phyloP scores from a whole-genome alignment of 1,284 basidiomycete species.

The Porodaedalea pini region DNA sequence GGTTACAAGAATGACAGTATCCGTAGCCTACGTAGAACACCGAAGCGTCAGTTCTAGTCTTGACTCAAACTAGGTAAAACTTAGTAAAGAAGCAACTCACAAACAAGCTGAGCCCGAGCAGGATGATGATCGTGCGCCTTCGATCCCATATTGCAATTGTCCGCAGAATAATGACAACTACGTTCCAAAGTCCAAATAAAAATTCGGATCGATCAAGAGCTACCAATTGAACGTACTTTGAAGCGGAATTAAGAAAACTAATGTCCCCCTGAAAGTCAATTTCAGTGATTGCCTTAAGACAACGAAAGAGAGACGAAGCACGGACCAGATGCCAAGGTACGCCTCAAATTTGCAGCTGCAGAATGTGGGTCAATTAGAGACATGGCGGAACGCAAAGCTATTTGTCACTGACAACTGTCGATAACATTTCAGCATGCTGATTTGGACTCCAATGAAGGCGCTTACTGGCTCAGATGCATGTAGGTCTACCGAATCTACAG shows the following conservation, averaged over 20 bases:
- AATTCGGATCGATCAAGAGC: not conserved
- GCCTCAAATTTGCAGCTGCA: slow-evolving; percentile 9
- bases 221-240: not conserved
- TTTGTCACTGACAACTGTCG: slow-evolving; percentile 2
- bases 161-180: slow-evolving; percentile 9
- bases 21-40: not conserved
- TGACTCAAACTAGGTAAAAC: too few relatives aligned
- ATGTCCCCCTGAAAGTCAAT: not conserved
- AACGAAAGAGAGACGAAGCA: not conserved
- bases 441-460: not conserved
- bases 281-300: not conserved
- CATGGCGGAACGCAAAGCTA: not conserved
- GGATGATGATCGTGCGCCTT: not conserved
- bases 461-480: slow-evolving; percentile 4
- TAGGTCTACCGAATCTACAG: slow-evolving; percentile 2
- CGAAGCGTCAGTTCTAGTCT: too few relatives aligned
- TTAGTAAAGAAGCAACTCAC: not conserved
- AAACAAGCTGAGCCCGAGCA: not conserved
- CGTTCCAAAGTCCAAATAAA: not conserved
- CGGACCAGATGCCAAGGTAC: slow-evolving; percentile 5
- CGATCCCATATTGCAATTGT: slow-evolving; percentile 6
- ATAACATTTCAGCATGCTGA: not conserved
- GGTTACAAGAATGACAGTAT: slow-evolving; percentile 3
- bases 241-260: slow-evolving; percentile 9
- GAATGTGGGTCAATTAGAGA: not conserved